Base-by-base conservation (phyloP, 1,284 basidiomycete species). In the Athelia psychrophila region DNA sequence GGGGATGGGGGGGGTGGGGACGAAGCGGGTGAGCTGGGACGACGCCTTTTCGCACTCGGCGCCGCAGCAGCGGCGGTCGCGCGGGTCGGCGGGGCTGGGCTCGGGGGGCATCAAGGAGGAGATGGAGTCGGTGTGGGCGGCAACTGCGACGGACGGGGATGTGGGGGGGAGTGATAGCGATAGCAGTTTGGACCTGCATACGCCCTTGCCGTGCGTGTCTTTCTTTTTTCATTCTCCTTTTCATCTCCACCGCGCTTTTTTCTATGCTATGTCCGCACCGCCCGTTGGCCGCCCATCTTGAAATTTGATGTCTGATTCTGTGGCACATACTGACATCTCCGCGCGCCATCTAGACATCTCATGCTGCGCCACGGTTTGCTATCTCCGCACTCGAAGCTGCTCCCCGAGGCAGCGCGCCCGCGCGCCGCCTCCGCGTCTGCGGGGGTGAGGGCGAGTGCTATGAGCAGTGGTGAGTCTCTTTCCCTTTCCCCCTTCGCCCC, bases 321-420 rank as follows among this genome's bases (percentile, higher is more conserved):
- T 33, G 24, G 47, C 25, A 45, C 44, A 20, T 38, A 20, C 35
- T 48, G 30, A n/a, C 27, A 30, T 50, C 38, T n/a, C n/a, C n/a
- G n/a, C n/a, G 33, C 24, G 20, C 23, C 33, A 19, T 51, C 25
- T 24, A 90, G 88, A 8, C 79, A 86, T 60, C 67, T 91, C 30
- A 88, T 91, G 83, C 69, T 91, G 25, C 78, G 81, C 15, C 80
- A 89, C 54, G 88, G 88, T 2, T 71, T 90, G 49, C 75, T 91
- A 19, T 91, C 88, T 2, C 85, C 88, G 0, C 73, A 81, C 52
- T 91, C 89, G 1, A 90, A 87, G 56, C 67, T 90, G 3, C 67
- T 91, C 4, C 73, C 79, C 4, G 62, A 62, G 10, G 61, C 68
- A 30, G 52, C 59, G 18, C 59, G 62, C 20, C 27, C 27, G 13